A percentile compares a stretch with the other conserved stretches of the same genome.
phyloP scores from a whole-genome alignment of 345 rosid genomes.

The Jatropha curcas region DNA sequence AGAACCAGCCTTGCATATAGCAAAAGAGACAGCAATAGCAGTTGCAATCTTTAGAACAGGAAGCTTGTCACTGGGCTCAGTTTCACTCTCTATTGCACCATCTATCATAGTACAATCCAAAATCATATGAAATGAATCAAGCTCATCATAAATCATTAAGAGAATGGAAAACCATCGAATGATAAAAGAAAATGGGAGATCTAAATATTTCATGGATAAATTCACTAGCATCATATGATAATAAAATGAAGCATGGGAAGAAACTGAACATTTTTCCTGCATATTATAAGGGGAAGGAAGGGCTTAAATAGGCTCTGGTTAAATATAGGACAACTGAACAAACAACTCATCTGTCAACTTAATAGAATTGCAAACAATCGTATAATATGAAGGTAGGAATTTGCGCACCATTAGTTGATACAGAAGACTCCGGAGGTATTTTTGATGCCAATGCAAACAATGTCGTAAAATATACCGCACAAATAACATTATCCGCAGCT shows the following conservation, averaged over 20 bases:
- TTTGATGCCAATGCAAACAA: slow-evolving; percentile 80
- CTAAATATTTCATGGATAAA: background rate
- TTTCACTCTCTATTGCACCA: slow-evolving; percentile 32
- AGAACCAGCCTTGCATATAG: slow-evolving; percentile 75
- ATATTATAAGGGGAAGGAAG: background rate
- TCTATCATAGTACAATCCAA: slow-evolving; percentile 35
- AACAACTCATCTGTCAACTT: background rate
- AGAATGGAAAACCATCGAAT: background rate
- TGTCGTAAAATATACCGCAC: slow-evolving; percentile 73
- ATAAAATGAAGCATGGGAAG: background rate
- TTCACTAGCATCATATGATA: background rate
- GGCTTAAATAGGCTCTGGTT: background rate
- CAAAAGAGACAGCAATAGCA: slow-evolving; percentile 72
- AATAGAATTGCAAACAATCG: slow-evolving; percentile 1
- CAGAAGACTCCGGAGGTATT: slow-evolving; percentile 59
- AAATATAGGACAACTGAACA: background rate
- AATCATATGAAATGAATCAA: background rate
- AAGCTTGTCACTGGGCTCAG: slow-evolving; percentile 46
- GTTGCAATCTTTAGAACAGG: slow-evolving; percentile 62
- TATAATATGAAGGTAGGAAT: background rate
- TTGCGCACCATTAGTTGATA: slow-evolving; percentile 45
- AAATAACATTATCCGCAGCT: slow-evolving; percentile 92
- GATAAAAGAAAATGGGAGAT: background rate
- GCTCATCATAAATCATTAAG: background rate
- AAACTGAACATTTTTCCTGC: background rate